Conservation (phyloP, 345 rosid genomes). For the Pseudoturritis turrita region DNA sequence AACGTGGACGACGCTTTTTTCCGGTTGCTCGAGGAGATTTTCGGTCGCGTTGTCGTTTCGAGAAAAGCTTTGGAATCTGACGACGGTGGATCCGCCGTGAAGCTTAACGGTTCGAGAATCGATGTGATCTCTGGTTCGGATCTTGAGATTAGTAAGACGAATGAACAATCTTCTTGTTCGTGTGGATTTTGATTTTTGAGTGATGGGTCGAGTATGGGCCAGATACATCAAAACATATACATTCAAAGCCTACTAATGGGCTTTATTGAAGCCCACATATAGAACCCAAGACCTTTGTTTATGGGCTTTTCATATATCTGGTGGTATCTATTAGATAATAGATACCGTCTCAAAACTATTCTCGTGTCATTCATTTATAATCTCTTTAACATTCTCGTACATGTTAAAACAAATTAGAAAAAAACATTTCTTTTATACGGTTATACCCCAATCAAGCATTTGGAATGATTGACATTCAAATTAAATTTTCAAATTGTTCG, state of each 20-base stretch:
- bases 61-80: constrained; percentile 46
- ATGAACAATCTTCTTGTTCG: constrained; percentile 49
- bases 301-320: neutral
- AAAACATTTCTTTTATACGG: neutral
- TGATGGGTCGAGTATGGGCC: constrained; percentile 4
- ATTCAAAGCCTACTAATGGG: neutral
- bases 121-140: constrained; percentile 56
- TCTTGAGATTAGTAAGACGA: constrained; percentile 55
- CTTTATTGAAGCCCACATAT: neutral
- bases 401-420: neutral
- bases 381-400: neutral
- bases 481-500: neutral
- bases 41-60: constrained; percentile 37
- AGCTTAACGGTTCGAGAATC: constrained; percentile 56
- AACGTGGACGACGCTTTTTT: constrained; percentile 71
- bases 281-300: neutral
- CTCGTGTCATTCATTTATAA: neutral
- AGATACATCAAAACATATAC: neutral
- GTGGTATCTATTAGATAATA: no score
- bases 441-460: neutral
- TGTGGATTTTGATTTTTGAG: constrained; percentile 38
- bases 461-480: neutral
- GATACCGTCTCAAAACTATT: no score
- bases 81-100: constrained; percentile 16
- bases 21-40: constrained; percentile 57